Base-by-base conservation (phyloP, 768 basidiomycete species). In the Lactifluus rugatus region DNA sequence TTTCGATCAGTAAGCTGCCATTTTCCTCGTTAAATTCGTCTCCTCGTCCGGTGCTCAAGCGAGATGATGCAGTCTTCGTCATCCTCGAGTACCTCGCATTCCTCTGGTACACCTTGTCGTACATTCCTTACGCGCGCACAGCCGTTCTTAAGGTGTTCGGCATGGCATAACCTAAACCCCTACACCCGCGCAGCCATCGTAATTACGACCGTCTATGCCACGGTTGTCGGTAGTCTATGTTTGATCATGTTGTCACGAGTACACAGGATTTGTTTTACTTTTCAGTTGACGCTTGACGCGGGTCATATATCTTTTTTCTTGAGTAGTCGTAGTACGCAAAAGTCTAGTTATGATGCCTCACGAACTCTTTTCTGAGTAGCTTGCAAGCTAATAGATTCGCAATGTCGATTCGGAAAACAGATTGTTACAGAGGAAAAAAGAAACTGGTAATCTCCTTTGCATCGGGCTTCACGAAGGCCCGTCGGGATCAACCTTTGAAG, bases 71-170 rank as follows among this genome's bases (percentile, higher is more conserved):
- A 47, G 89, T 93, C 57, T 90, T 96, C 70, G 93, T 96, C 58
- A 78, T 95, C 72, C 75, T 96, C 70, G 85, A 94, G 70, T 95
- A 89, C 71, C 76, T 95, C 57, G 93, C 93, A 6, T 95, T 87
- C 71, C 82, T 86, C 21, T 96, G 93, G 92, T 94, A 88, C 70
- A 82, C 80, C 51, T 72, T 89, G 31, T 87, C 85, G 7, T 96
- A 94, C 73, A 91, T 97, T 65, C 93, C 93, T 2, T 95, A 94
- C 66, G 93, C 93, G 2, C 80, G 93, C 54, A 69, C 82, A 2
- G 85, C 84, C 13, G 81, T 89, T 44, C 74, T 81, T 58, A 89
- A 82, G 69, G 69, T 81, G 32, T 75, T 90, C 57, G 85, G 78
- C 3, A 68, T 79, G 68, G 66, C 56, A 66, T 54, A 45, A 26